Evolutionary conservation across 2,329 filamentous ascomycete species (phyloP), one percentile per base, ranked within the genome.

Genomic region (Trichocomaceae sp.): DNA sequence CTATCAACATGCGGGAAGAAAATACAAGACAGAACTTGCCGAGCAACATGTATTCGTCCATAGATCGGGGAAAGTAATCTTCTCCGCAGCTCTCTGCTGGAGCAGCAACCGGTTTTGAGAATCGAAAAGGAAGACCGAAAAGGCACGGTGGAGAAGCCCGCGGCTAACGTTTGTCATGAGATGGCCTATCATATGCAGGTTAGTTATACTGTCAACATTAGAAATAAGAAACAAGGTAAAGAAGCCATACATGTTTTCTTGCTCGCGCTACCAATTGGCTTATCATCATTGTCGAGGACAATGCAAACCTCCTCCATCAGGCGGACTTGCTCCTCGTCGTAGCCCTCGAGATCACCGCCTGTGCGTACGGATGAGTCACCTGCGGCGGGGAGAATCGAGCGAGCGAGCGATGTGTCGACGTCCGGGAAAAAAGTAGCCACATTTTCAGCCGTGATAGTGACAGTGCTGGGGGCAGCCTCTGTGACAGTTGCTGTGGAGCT

Each of bases 1-100:
- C 12, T 1, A 3, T 12, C 2, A 10, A 8, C 15, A 39, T 29
- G 26, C 12, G 5, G n/a, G 23, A 26, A 15, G 12, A 23, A 29
- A 17, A 29, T 29, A 29, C 26, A 6, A 23, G 6, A 20, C n/a
- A 8, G n/a, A 15, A 50, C 54, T 56, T 41, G 47, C 54, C 45
- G 93, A 99, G 79, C 93, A 99, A 81, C 93, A 99, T 31, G 93
- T 99, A 76, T 99, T 99, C 60, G 93, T 99, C 93, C 93, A 99
- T 86, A 96, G 91, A 70, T 96, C 90, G 48, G 93, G 92, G 76
- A 99, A 99, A 6, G 93, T 99, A 69, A 99, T 99, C 79, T 99
- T 99, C 77, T 97, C 92, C 41, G 85, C 78, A 26, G 93, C 93
- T 62, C 93, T 88, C 78, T 97, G 93, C 76, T 99, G 93, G 50